Evolutionary conservation across 192 early-diverging fungal species (phyloP), one percentile per base, ranked within the genome.

Genomic region (Coemansia sp.): DNA sequence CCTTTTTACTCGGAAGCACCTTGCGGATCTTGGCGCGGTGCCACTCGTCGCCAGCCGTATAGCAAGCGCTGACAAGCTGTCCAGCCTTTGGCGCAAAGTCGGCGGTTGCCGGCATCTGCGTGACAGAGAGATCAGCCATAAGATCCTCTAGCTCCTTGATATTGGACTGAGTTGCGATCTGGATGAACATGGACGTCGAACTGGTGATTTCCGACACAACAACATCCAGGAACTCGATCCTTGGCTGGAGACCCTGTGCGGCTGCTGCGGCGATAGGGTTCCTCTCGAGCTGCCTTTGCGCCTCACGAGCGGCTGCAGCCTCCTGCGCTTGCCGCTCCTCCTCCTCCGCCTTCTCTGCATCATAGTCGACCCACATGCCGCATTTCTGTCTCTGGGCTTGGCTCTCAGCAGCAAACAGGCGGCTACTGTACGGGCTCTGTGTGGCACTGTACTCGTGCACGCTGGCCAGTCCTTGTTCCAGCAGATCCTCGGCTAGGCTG

Each of bases 41-140:
- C 91, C 95, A 96, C 67, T 87, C 81, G 59, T 93, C 85, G 66
- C 96, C 95, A 66, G 84, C 89, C 0, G 93, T 88, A 84, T 96
- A 97, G 75, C 92, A 87, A 20, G 92, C 95, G 66, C 88, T 82
- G 40, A 91, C 83, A 36, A 88, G 70, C 57, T 95, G 92, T 41
- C 87, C 86, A 9, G 68, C 70, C 59, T 87, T 88, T 19, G 93
- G 93, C 48, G 70, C 77, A 59, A 82, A 83, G 50, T 66, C 72
- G 6, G 75, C 60, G 76, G 67, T 17, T 72, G 60, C 48, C 67
- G 73, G 8, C 75, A 49, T 15, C 58, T 93, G 88, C 61, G 88
- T 82, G 3, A 82, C 59, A 11, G 89, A 83, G 63, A 97, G 87
- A 19, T 91, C 90, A 3, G 79, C 63, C 94, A 99, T 97, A 68